Conservation (phyloP, 164 flowering plant genomes). For the Sedum album region DNA sequence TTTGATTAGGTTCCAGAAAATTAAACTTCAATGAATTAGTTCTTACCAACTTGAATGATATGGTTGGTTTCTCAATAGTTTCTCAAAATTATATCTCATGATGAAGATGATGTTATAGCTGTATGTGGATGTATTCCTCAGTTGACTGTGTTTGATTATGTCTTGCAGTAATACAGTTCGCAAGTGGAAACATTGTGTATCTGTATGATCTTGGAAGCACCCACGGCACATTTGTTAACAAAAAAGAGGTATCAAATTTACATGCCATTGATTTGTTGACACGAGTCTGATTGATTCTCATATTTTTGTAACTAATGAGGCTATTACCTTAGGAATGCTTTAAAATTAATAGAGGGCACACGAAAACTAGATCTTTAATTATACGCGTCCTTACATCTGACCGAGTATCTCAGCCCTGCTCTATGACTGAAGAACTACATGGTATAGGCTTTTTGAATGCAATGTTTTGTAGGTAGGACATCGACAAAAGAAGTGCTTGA, state of each 20-base stretch:
- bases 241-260: constrained; percentile 60
- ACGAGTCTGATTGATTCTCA: not conserved
- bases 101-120: not conserved
- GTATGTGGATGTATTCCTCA: not conserved
- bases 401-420: not conserved
- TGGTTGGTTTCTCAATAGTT: not conserved
- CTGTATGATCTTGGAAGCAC: constrained; percentile 91
- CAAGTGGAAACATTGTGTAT: constrained; percentile 60
- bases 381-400: not conserved
- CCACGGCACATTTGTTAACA: constrained; percentile 84
- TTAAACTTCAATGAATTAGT: not conserved
- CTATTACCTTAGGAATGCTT: not conserved
- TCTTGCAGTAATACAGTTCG: constrained; percentile 70
- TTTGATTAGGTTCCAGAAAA: not conserved
- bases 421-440: not conserved
- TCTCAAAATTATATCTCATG: not conserved
- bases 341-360: not conserved
- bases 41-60: not conserved
- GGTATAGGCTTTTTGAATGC: not conserved
- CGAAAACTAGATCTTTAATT: not conserved
- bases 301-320: not conserved
- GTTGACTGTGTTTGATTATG: not conserved
- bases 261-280: not conserved
- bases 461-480: not conserved
- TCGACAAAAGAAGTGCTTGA: not conserved